These are phyloP conservation scores for Syzygium aromaticum DNA, from an alignment of 345 rosid species.

Conservation along the genomic window DNA sequence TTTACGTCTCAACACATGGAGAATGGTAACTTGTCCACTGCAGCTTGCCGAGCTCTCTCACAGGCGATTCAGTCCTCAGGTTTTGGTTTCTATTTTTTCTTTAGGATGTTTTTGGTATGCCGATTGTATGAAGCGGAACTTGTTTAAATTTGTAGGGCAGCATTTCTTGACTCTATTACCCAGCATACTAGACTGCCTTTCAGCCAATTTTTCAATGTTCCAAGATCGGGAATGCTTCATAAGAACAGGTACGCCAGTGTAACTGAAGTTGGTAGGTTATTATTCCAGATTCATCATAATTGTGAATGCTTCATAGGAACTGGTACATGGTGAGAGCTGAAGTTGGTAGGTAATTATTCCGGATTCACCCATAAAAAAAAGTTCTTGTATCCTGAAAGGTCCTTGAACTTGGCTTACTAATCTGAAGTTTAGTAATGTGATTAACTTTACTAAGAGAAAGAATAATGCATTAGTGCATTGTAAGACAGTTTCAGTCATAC, in stretches of 20 bases:
- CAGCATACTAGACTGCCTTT: constrained; percentile 71
- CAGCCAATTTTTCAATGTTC: constrained; percentile 68
- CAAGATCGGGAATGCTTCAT: constrained; percentile 89
- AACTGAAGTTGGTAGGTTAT: background rate
- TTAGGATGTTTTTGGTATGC: background rate
- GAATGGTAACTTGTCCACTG: constrained; percentile 63
- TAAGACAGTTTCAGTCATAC: background rate
- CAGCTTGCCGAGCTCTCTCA: constrained; percentile 91
- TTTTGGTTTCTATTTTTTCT: constrained; percentile 8
- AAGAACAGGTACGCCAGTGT: constrained; percentile 50
- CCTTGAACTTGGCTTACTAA: background rate
- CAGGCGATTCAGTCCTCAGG: constrained; percentile 92
- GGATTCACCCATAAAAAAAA: background rate
- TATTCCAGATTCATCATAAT: background rate
- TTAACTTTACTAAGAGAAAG: background rate
- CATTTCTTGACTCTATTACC: constrained; percentile 74
- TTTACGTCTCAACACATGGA: constrained; percentile 80
- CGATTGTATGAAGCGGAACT: background rate
- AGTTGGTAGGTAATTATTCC: background rate
- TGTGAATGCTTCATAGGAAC: constrained; percentile 18
- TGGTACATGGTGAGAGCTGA: constrained; percentile 24
- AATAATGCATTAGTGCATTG: background rate
- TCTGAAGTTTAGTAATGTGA: background rate
- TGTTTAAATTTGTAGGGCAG: constrained; percentile 55
- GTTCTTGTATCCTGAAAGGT: background rate